These are phyloP conservation scores for Cytospora chrysosperma DNA, from an alignment of 2,329 filamentous ascomycete genomes.

Conservation along the genomic window DNA sequence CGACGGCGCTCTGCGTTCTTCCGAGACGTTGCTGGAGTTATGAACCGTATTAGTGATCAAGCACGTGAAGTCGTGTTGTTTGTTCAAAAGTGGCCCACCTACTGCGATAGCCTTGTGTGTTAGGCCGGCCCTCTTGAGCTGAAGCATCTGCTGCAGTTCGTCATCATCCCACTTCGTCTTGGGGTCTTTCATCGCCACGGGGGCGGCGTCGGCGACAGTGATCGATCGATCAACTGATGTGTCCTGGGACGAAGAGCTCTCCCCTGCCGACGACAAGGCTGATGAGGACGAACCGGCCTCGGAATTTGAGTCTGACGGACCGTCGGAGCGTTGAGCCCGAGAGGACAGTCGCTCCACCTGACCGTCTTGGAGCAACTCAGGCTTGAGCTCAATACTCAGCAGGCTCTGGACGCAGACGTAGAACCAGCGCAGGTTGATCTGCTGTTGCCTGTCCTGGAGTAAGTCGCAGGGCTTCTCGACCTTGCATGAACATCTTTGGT, in stretches of 20 bases:
- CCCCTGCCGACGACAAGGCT: not conserved
- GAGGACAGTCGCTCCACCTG: not conserved
- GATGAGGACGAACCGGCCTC: not conserved
- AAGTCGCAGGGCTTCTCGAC: not conserved
- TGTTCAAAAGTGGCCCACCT: not conserved
- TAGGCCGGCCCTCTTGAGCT: conserved; percentile 5
- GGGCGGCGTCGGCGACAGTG: not conserved
- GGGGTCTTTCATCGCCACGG: not conserved
- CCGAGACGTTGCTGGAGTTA: conserved; percentile 4
- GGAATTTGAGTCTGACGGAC: not conserved
- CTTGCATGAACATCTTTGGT: fast-evolving
- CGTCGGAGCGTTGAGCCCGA: not conserved
- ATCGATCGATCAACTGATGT: not conserved
- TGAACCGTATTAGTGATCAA: not conserved
- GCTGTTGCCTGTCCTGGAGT: not conserved
- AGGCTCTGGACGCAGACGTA: conserved; percentile 11
- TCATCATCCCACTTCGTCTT: conserved; percentile 8
- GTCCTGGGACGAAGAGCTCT: not conserved
- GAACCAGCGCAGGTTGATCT: not conserved
- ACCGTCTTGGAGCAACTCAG: not conserved
- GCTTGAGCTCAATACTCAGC: not conserved
- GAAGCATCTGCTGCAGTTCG: conserved; percentile 7
- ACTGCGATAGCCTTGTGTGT: conserved; percentile 8
- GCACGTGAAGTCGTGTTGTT: not conserved
- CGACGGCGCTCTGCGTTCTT: conserved; percentile 9